Base-by-base conservation (phyloP, 306 rosid species). In the Clitoria ternatea region DNA sequence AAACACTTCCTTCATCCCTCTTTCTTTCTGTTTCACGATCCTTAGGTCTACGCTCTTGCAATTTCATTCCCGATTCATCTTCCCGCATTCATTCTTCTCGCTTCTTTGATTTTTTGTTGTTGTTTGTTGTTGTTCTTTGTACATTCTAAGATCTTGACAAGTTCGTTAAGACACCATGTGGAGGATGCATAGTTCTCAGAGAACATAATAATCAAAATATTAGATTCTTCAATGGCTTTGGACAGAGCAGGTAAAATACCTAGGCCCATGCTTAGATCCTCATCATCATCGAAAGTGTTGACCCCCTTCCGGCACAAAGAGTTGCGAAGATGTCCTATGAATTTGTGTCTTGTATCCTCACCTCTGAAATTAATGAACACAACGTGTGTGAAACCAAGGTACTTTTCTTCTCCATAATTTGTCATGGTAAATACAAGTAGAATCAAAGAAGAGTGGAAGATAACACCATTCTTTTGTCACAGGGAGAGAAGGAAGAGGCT, bases 141-240 rank as follows among this genome's bases (percentile, higher is more conserved):
- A 0, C 48, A 48, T 1, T 60, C 4, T 0, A 45, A 1, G 50
- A 72, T 72, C 50, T 20, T 18, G 3, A 12, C 61, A 35, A 72
- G 77, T 47, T 60, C 69, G 47, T 30, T 27, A 0, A 72, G 69
- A 7, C 77, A 72, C 69, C 77, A 45, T 0, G 37, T 20, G 37
- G 77, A 72, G 14, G 18, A 3, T n/a, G 69, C 69, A 35, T 60
- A 72, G 6, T 60, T 60, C 22, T 60, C 6, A 12, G 69, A 60
- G 19, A 72, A 47, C 14, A 60, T 61, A 33, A 72, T 3, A 0
- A 72, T 12, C 0, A 40, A 59, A 22, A 72, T 2, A 7, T 0
- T 44, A 0, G 77, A 72, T 2, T 45, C 27, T 44, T 45, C 48
- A 13, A 72, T 11, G n/a, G n/a, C n/a, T n/a, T n/a, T n/a, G n/a